phyloP scores from a whole-genome alignment of 495 filamentous ascomycete species.

The Xylaria castorea region DNA sequence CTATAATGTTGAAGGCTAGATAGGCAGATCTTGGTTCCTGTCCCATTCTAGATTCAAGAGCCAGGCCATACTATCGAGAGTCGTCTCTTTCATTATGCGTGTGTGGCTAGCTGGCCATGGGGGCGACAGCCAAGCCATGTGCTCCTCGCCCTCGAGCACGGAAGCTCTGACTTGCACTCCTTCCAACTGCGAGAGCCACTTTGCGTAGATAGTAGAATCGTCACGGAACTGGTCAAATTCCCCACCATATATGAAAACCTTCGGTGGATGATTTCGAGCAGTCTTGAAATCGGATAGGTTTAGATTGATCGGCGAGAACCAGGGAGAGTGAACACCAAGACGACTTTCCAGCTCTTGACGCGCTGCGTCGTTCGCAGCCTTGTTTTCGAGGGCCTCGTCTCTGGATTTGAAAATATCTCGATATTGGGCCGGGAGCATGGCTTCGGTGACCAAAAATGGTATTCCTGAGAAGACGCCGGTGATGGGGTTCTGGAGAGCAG shows the following conservation, averaged over 20 bases:
- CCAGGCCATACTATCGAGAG: conserved; percentile 10
- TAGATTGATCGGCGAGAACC: conserved; percentile 12
- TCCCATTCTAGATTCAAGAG: conserved; percentile 16
- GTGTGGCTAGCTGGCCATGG: neutral
- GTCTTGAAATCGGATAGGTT: neutral
- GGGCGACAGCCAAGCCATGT: neutral
- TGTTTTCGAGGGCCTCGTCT: conserved; percentile 9
- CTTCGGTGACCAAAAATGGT: neutral
- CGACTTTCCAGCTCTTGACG: neutral
- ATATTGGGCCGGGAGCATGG: conserved; percentile 13
- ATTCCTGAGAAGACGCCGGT: conserved; percentile 14
- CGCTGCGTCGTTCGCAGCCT: neutral
- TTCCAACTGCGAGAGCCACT: conserved; percentile 13
- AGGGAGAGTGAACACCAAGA: conserved; percentile 9
- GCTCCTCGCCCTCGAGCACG: neutral
- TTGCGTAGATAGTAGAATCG: conserved; percentile 22
- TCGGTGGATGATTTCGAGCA: conserved; percentile 2
- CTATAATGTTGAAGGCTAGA: neutral
- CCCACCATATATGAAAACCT: conserved; percentile 17
- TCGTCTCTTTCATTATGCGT: neutral
- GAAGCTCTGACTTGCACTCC: conserved; percentile 10
- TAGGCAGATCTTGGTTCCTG: neutral
- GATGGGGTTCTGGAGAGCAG: conserved; percentile 2
- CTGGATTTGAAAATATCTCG: conserved; percentile 3
- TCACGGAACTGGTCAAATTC: conserved; percentile 23